Evolutionary conservation across 2,329 filamentous ascomycete genomes (phyloP).

Genomic region (Stemphylium vesicarium): DNA sequence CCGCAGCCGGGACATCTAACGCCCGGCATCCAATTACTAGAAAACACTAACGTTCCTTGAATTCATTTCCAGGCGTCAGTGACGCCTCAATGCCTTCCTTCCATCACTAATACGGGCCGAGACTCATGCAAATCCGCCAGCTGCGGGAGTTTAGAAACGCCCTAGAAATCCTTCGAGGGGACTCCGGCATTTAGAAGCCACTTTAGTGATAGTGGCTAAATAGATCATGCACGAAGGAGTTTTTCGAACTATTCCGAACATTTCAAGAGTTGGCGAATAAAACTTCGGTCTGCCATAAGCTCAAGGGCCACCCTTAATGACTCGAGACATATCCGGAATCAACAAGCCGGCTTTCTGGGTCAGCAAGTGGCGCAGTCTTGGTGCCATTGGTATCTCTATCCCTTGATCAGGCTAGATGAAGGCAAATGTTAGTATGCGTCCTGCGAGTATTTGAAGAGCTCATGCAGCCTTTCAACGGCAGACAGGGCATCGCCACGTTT

Average conservation of each 20-base stretch:
- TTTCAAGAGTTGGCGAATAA: slow-evolving; percentile 10
- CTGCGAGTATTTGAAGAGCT: slow-evolving; percentile 24
- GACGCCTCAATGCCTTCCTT: slow-evolving; percentile 4
- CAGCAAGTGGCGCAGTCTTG: slow-evolving; percentile 1
- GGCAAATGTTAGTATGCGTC: slow-evolving; percentile 5
- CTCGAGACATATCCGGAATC: slow-evolving; percentile 17
- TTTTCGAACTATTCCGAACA: slow-evolving; percentile 12
- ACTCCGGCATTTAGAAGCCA: slow-evolving; percentile 5
- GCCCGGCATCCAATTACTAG: slow-evolving; percentile 5
- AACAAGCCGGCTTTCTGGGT: slow-evolving; percentile 14
- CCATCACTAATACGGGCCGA: slow-evolving; percentile 6
- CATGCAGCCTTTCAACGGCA: slow-evolving; percentile 8
- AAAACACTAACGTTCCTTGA: neutral
- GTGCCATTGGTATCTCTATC: neutral
- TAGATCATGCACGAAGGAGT: slow-evolving; percentile 4
- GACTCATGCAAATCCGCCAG: slow-evolving; percentile 16
- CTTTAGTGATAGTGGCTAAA: slow-evolving; percentile 11
- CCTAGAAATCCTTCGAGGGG: slow-evolving; percentile 1
- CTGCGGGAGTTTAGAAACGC: slow-evolving; percentile 9
- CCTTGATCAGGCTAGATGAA: slow-evolving; percentile 6
- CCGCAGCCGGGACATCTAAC: slow-evolving; percentile 10
- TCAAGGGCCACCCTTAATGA: slow-evolving; percentile 9
- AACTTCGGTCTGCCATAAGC: slow-evolving; percentile 6
- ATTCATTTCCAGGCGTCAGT: slow-evolving; percentile 10
- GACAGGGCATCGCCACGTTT: slow-evolving; percentile 18